phyloP scores from a whole-genome alignment of 2,329 filamentous ascomycete species.

The Myriangium duriaei region DNA sequence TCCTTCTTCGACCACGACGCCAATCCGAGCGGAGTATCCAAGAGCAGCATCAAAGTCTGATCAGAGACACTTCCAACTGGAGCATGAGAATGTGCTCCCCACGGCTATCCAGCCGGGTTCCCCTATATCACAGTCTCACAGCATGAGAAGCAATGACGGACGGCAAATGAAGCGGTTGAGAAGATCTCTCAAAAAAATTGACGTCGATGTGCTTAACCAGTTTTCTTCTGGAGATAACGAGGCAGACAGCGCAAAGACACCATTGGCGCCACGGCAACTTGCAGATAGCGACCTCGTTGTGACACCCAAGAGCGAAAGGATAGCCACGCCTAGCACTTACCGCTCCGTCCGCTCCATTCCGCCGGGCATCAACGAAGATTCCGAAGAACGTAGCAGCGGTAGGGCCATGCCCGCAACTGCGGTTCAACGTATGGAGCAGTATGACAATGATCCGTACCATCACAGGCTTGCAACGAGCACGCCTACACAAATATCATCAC shows the following conservation, averaged over 20 bases:
- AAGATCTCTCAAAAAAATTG: constrained; percentile 39
- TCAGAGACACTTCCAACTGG: not conserved
- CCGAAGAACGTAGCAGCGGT: too few relatives aligned
- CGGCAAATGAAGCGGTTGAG: constrained; percentile 23
- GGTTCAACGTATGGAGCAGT: not conserved
- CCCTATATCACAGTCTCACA: too few relatives aligned
- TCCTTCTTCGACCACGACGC: constrained; percentile 16
- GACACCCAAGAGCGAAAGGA: constrained; percentile 26
- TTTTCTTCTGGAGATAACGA: constrained; percentile 30
- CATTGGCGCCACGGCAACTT: constrained; percentile 45
- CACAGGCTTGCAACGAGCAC: constrained; percentile 5
- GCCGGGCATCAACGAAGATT: too few relatives aligned
- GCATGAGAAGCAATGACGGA: too few relatives aligned
- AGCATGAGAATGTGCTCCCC: not conserved
- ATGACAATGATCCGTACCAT: not conserved
- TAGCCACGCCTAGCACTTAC: constrained; percentile 21
- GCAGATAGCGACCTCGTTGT: constrained; percentile 43
- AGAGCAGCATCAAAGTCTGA: constrained; percentile 3
- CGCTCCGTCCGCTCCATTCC: too few relatives aligned
- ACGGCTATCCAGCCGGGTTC: not conserved
- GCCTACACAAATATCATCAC: constrained; percentile 9
- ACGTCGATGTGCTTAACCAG: constrained; percentile 45
- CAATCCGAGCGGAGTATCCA: constrained; percentile 18
- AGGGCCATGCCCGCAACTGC: not conserved
- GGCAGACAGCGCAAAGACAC: constrained; percentile 36